A percentile compares a stretch with the other conserved stretches of the same genome.
Evolutionary conservation across 305 asterid genomes (phyloP).

Genomic region (Solanum hybrid): DNA sequence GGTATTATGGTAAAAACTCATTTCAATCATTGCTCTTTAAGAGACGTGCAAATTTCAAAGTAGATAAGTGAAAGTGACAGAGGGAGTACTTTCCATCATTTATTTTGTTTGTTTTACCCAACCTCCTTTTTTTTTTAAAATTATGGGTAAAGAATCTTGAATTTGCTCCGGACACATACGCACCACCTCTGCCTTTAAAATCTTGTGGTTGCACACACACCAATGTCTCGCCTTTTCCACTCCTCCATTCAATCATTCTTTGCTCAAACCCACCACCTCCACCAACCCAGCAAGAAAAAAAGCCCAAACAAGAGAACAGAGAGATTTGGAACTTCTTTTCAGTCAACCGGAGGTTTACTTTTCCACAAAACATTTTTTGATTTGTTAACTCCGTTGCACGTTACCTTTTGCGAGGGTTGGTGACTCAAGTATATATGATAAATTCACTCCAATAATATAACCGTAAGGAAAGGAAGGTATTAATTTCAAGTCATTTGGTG

Average conservation of each 20-base stretch:
- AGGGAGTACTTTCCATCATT: background rate
- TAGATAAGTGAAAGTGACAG: background rate
- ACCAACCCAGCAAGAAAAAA: background rate
- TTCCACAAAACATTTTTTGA: background rate
- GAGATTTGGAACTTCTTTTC: background rate
- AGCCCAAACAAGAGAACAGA: background rate
- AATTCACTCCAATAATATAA: conserved; percentile 8
- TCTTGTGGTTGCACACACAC: background rate
- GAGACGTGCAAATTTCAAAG: background rate
- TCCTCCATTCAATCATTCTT: background rate
- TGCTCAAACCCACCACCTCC: background rate
- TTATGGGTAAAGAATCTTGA: background rate
- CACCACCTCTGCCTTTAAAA: background rate
- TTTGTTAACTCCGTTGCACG: background rate
- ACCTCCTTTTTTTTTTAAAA: background rate
- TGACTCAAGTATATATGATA: conserved; percentile 19
- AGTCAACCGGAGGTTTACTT: background rate
- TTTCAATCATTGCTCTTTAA: background rate
- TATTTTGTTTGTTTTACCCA: background rate
- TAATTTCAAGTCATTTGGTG: conserved; percentile 42
- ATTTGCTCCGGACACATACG: background rate
- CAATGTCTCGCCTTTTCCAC: background rate
- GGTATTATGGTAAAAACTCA: conserved; percentile 19
- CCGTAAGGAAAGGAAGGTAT: conserved; percentile 24
- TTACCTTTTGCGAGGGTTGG: conserved; percentile 23